Evolutionary conservation across 441 rosid species (phyloP), one percentile per base, ranked within the genome.

Genomic region (Lepidium campestre): DNA sequence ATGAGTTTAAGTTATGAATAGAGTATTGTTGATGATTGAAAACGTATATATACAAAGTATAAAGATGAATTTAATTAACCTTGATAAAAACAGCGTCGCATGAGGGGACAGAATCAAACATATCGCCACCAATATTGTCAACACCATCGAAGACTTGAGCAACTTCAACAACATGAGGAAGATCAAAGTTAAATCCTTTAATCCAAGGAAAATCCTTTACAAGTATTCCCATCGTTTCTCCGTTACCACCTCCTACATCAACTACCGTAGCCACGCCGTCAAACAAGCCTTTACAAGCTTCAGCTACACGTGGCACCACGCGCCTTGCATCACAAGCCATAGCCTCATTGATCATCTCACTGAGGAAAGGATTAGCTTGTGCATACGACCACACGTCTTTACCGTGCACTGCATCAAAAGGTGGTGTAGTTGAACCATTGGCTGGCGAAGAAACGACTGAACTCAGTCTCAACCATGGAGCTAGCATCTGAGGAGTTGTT

Each of bases 171-270:
- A 86, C 96, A 65, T 86, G 86, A 66, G 93, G 86, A 52, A 86
- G 87, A 74, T 91, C 96, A 19, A 87, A 91, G 56, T 86, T 91
- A 54, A 80, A 75, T 49, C 87, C 94, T 20, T 56, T 46, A 25
- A 89, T 78, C 82, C 77, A 77, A 1, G 97, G 90, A 48, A 76
- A 85, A 19, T 83, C 83, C 70, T 82, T 76, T 2, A 81, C 78
- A 67, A 89, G 34, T 70, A 82, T 36, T 4, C 79, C 63, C 70
- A 86, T 11, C 58, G 80, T 15, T 20, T 88, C 82, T 27, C 97
- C 96, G 11, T 79, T 79, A 3, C 92, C 84, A 0, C 91, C 96
- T n/a, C 91, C 93, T 6, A 86, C 85, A 58, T 87, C 98, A 12
- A 87, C 90, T 80, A 89, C 45, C 15, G 72, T 83, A 42, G 22